A percentile compares a stretch with the other conserved stretches of the same genome.
These are phyloP conservation scores for Bipolaris gigantea DNA, from an alignment of 2,329 filamentous ascomycete genomes.

Conservation along the genomic window DNA sequence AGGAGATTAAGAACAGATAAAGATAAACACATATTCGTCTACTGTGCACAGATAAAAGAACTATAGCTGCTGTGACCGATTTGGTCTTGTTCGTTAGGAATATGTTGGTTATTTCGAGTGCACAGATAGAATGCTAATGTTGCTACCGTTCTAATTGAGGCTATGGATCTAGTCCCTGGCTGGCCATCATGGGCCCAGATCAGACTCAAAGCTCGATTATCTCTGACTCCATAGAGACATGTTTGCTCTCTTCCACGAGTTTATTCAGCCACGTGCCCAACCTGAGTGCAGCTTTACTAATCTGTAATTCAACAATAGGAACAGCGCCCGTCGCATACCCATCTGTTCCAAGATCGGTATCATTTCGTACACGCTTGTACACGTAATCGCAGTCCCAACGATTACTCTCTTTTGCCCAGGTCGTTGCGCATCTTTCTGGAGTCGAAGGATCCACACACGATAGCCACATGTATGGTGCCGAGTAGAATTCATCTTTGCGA, in stretches of 20 bases:
- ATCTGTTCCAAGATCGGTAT: conserved; percentile 39
- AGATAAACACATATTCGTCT: no score
- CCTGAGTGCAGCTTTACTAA: conserved; percentile 47
- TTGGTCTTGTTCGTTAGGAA: no score
- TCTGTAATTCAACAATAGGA: conserved; percentile 47
- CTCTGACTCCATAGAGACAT: conserved; percentile 13
- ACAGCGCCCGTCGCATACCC: conserved; percentile 46
- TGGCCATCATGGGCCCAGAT: neutral
- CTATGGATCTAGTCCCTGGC: neutral
- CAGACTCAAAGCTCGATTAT: conserved; percentile 19
- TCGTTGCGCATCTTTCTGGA: conserved; percentile 39
- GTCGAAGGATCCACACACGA: conserved; percentile 40
- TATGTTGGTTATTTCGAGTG: no score
- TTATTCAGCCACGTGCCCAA: conserved; percentile 47
- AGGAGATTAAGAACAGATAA: no score
- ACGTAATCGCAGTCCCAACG: conserved; percentile 47
- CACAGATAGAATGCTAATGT: no score
- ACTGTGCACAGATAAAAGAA: no score
- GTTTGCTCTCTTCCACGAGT: conserved; percentile 27
- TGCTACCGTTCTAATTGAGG: no score
- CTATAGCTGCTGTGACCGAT: no score
- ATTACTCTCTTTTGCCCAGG: conserved; percentile 46
- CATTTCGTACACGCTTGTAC: conserved; percentile 36
- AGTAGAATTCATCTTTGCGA: conserved; percentile 39
- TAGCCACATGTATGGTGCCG: conserved; percentile 43